A percentile compares a stretch with the other conserved stretches of the same genome.
Evolutionary conservation across 2,329 filamentous ascomycete genomes (phyloP).

Genomic region (Scytalidium lignicola): DNA sequence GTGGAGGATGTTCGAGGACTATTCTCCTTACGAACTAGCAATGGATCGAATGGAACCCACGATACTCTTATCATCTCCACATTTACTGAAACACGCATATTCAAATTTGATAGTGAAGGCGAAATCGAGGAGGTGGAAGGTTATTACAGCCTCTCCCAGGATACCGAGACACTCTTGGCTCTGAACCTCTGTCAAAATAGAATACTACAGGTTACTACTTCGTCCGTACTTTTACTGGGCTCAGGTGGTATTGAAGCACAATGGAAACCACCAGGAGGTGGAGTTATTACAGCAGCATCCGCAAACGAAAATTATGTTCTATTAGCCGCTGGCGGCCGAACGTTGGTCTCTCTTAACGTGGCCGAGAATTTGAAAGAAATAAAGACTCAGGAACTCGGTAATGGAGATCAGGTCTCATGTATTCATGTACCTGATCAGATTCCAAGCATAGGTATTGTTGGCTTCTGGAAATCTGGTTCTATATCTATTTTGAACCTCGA

Average conservation of each 20-base stretch:
- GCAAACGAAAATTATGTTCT: conserved; percentile 66
- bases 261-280: conserved; percentile 49
- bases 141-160: conserved; percentile 66
- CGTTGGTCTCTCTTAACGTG: conserved; percentile 64
- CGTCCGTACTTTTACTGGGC: conserved; percentile 57
- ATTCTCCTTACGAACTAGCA: conserved; percentile 59
- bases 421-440: conserved; percentile 66
- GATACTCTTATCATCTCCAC: conserved; percentile 80
- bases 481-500: conserved; percentile 69
- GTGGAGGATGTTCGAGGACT: conserved; percentile 69
- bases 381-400: conserved; percentile 54
- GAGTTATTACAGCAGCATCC: conserved; percentile 71
- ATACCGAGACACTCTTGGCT: conserved; percentile 66
- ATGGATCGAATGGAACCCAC: conserved; percentile 36
- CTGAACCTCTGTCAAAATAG: conserved; percentile 58
- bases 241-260: conserved; percentile 48
- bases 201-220: conserved; percentile 72
- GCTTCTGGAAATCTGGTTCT: conserved; percentile 81
- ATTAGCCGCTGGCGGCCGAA: conserved; percentile 71
- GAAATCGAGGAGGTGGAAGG: conserved; percentile 82
- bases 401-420: conserved; percentile 77
- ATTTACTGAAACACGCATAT: conserved; percentile 76
- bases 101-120: conserved; percentile 67
- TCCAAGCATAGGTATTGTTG: conserved; percentile 67
- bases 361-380: conserved; percentile 51